Percentiles rank a stretch among this genome's conserved stretches.
Conservation (phyloP, 169 alveolate genomes). For the Cyclospora cayetanensis region DNA sequence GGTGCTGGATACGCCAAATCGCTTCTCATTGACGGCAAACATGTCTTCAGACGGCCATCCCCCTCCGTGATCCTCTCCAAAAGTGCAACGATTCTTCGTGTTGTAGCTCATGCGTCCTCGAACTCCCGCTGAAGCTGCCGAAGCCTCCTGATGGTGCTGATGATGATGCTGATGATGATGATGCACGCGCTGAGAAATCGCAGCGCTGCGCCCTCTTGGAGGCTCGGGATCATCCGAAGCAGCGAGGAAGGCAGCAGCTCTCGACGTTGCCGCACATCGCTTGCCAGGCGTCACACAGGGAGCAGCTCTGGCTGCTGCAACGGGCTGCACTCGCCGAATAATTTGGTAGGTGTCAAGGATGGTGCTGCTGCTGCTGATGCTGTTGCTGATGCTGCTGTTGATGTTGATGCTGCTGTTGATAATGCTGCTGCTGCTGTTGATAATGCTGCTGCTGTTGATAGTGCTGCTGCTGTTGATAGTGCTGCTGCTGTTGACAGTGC, state of each 20-base stretch:
- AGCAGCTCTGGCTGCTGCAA: too few relatives aligned
- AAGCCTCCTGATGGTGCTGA: background rate
- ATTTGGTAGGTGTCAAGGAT: too few relatives aligned
- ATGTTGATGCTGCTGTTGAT: background rate
- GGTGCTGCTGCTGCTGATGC: background rate
- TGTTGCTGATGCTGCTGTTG: background rate
- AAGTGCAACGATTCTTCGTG: slow-evolving; percentile 76
- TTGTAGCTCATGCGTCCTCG: background rate
- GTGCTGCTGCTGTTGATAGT: background rate
- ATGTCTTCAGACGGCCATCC: slow-evolving; percentile 91
- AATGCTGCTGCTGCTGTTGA: background rate
- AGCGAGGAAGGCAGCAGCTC: too few relatives aligned
- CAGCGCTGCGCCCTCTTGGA: too few relatives aligned
- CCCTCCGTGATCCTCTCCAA: slow-evolving; percentile 79
- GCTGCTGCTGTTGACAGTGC: background rate
- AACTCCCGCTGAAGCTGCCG: background rate
- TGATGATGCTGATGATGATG: background rate
- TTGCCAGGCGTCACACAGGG: too few relatives aligned
- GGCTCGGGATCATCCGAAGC: too few relatives aligned
- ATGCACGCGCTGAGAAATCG: background rate
- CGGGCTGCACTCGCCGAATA: too few relatives aligned
- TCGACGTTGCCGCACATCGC: too few relatives aligned
- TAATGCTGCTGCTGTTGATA: background rate
- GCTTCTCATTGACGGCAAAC: slow-evolving; percentile 88
- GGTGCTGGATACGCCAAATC: slow-evolving; percentile 89